These are phyloP conservation scores for Trametes gibbosa DNA, from an alignment of 768 basidiomycete genomes.

Conservation along the genomic window DNA sequence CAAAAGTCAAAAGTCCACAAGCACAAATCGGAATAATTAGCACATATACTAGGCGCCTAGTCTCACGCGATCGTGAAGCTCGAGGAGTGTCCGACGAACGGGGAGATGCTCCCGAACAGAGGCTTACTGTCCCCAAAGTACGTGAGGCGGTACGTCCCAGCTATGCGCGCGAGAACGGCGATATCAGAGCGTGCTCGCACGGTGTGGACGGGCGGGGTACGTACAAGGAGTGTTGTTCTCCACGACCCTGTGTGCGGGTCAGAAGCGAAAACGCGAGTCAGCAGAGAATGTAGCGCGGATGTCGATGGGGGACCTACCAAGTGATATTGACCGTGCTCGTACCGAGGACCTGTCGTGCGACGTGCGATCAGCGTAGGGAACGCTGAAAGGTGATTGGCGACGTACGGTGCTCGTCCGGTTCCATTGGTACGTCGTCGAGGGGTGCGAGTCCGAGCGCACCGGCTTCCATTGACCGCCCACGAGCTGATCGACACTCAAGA, in stretches of 20 bases:
- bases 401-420: slow-evolving; percentile 51
- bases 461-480: slow-evolving; percentile 48
- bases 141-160: slow-evolving; percentile 65
- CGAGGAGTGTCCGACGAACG: slow-evolving; percentile 62
- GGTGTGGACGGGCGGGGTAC: slow-evolving; percentile 12
- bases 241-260: slow-evolving; percentile 53
- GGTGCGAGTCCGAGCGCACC: slow-evolving; percentile 74
- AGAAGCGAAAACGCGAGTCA: background rate
- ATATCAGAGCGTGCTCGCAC: background rate
- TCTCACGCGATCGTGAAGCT: slow-evolving; percentile 44
- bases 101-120: slow-evolving; percentile 55
- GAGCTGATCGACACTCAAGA: slow-evolving; percentile 61
- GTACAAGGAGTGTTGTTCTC: slow-evolving; percentile 57
- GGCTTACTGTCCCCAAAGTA: slow-evolving; percentile 81
- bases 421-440: slow-evolving; percentile 72
- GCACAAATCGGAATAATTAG: too few relatives aligned
- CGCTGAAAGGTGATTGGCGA: slow-evolving; percentile 4
- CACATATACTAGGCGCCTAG: background rate
- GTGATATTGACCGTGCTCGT: slow-evolving; percentile 64
- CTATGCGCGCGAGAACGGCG: slow-evolving; percentile 30
- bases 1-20: too few relatives aligned
- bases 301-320: slow-evolving; percentile 48
- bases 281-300: background rate
- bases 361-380: background rate
- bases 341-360: slow-evolving; percentile 43